Evolutionary conservation across 2,329 filamentous ascomycete species (phyloP).

Genomic region (Alternaria triticimaculans): DNA sequence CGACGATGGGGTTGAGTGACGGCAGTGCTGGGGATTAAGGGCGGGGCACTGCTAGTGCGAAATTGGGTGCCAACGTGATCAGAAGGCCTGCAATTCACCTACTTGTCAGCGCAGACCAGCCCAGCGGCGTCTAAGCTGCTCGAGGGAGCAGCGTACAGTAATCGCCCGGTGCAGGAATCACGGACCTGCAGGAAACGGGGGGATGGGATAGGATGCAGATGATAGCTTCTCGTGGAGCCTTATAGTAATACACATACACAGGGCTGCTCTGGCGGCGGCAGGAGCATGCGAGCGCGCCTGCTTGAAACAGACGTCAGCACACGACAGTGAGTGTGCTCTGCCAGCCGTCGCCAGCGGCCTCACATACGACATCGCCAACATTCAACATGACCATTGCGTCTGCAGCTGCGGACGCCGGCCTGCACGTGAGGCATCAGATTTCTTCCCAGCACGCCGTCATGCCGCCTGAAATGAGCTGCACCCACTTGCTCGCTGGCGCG

Average conservation of each 20-base stretch:
- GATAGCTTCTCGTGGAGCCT: conserved; percentile 16
- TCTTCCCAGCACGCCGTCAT: conserved; percentile 27
- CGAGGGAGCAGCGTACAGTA: not conserved
- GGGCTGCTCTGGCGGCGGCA: conserved; percentile 11
- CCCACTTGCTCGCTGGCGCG: conserved; percentile 32
- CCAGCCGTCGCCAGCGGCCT: not conserved
- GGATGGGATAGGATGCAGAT: conserved; percentile 6
- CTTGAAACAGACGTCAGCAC: conserved; percentile 35
- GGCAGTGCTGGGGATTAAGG: conserved; percentile 32
- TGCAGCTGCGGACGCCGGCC: conserved; percentile 19
- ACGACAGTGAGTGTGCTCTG: conserved; percentile 15
- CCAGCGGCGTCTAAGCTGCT: conserved; percentile 7
- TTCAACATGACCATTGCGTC: conserved; percentile 9
- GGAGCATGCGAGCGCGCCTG: conserved; percentile 24
- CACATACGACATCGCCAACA: not conserved
- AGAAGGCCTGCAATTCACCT: conserved; percentile 17
- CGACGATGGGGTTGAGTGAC: conserved; percentile 31
- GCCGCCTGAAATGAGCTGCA: conserved; percentile 19
- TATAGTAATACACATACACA: conserved; percentile 12
- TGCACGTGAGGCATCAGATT: conserved; percentile 33
- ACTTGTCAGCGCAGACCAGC: conserved; percentile 11
- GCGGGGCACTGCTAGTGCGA: conserved; percentile 27
- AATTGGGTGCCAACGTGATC: conserved; percentile 20
- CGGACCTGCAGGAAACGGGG: conserved; percentile 16
- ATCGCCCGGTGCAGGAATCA: conserved; percentile 14